Evolutionary conservation across 164 flowering plant genomes (phyloP), one percentile per base, ranked within the genome.

Genomic region (Malania oleifera): DNA sequence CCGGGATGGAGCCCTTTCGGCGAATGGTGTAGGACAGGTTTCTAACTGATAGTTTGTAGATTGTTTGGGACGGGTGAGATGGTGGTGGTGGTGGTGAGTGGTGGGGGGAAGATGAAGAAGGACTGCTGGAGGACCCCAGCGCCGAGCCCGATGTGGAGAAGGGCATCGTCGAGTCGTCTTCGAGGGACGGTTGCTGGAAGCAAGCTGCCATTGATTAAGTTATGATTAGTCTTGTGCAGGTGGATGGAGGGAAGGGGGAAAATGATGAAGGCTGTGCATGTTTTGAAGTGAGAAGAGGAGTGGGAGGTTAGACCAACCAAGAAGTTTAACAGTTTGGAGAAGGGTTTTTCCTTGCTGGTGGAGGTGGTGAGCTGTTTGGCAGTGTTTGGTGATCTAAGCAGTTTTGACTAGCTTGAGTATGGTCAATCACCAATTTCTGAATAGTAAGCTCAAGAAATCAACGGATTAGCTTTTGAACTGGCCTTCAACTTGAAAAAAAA

Each of bases 111-210:
- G 57, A 75, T 10, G 89, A 79, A 39, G 90, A 85, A 26, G 91
- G 77, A 14, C 73, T 72, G 59, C 77, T 71, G 15, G 80, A 60
- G 44, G 85, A 80, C 20, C 66, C 76, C 17, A 75, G 80, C 2
- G 76, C 80, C n/a, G 91, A 86, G 67, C 74, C 59, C 3, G 85
- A 75, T 34, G 79, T 68, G 6, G 91, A 82, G 75, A 78, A 85
- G 67, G 85, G 83, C 3, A 77, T 51, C 1, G 54, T 58, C 0
- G 84, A 70, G 56, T 85, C 91, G 0, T 86, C 88, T 37, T 85
- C 89, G 0, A 29, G 56, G 46, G 31, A 43, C 2, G 69, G 58
- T 54, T 58, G 70, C 34, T 73, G 73, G 51, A 72, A 74, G 73
- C 77, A 73, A 12, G 67, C 23, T 28, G 80, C 77, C 88, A 81